Conservation (phyloP, 768 basidiomycete genomes). For the Daedaleopsis nitida region DNA sequence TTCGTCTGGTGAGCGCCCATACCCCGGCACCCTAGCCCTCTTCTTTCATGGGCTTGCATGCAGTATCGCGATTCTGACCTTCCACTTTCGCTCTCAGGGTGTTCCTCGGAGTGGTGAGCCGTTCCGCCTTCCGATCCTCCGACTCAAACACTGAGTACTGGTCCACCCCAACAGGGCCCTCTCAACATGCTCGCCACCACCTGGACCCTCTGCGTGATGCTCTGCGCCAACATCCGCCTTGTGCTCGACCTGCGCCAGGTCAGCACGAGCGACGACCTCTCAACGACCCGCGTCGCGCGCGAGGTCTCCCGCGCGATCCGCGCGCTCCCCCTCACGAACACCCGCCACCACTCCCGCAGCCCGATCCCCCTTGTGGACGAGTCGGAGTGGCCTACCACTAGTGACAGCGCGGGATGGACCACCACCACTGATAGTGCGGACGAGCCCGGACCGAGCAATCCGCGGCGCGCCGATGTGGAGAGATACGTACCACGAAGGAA, state of each 20-base stretch:
- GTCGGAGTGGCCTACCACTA: too few species aligned
- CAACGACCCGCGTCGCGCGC: slow-evolving; percentile 19
- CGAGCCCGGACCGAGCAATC: too few species aligned
- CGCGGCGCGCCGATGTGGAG: too few species aligned
- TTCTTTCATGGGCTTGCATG: too few species aligned
- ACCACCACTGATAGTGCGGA: too few species aligned
- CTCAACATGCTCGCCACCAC: slow-evolving; percentile 20
- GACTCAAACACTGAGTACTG: background rate
- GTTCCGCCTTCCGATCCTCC: too few species aligned
- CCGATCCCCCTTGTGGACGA: background rate
- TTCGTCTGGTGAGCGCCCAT: slow-evolving; percentile 6
- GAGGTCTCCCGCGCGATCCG: slow-evolving; percentile 20
- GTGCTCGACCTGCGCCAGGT: slow-evolving; percentile 23
- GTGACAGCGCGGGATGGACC: too few species aligned
- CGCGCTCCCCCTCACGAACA: background rate
- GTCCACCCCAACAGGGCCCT: slow-evolving; percentile 2
- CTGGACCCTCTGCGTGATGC: slow-evolving; percentile 18
- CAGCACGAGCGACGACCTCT: slow-evolving; percentile 3
- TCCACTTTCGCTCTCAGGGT: background rate
- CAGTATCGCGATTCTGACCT: too few species aligned
- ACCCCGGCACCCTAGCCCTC: too few species aligned
- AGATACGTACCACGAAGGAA: too few species aligned
- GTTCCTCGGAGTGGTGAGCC: slow-evolving; percentile 3
- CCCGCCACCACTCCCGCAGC: too few species aligned
- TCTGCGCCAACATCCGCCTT: slow-evolving; percentile 18